phyloP scores from a whole-genome alignment of 2,329 filamentous ascomycete species.

The Microascus cirrosus region DNA sequence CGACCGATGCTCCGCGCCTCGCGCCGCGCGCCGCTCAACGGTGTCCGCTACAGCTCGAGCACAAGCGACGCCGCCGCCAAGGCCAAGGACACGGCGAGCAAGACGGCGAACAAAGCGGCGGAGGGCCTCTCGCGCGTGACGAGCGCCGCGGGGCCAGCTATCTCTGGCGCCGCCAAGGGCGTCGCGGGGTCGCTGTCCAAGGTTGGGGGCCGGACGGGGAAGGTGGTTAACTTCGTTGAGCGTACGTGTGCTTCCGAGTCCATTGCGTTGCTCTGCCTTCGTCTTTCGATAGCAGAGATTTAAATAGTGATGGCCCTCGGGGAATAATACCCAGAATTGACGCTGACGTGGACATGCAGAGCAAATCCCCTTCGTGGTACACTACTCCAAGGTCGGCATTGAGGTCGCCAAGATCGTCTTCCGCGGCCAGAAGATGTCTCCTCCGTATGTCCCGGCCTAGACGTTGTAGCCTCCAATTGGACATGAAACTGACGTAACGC shows the following conservation, averaged over 20 bases:
- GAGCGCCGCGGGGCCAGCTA: slow-evolving; percentile 66
- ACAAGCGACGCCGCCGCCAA: slow-evolving; percentile 24
- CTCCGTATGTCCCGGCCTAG: slow-evolving; percentile 61
- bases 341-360: slow-evolving; percentile 36
- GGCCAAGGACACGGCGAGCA: slow-evolving; percentile 30
- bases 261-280: neutral
- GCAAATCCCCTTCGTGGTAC: slow-evolving; percentile 74
- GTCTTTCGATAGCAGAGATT: neutral
- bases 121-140: slow-evolving; percentile 75
- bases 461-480: neutral
- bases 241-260: slow-evolving; percentile 46
- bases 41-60: slow-evolving; percentile 47
- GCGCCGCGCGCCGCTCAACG: slow-evolving; percentile 33
- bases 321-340: neutral
- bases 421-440: slow-evolving; percentile 79
- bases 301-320: neutral
- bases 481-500: slow-evolving; percentile 6
- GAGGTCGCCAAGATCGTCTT: slow-evolving; percentile 85
- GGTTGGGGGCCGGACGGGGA: slow-evolving; percentile 75
- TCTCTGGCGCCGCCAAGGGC: slow-evolving; percentile 61
- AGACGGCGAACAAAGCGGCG: slow-evolving; percentile 42
- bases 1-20: slow-evolving; percentile 30
- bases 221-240: slow-evolving; percentile 69
- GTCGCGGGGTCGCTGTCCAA: slow-evolving; percentile 56
- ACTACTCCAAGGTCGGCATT: slow-evolving; percentile 82